Conservation (phyloP, 305 asterid genomes). For the Fraxinus dipetala region DNA sequence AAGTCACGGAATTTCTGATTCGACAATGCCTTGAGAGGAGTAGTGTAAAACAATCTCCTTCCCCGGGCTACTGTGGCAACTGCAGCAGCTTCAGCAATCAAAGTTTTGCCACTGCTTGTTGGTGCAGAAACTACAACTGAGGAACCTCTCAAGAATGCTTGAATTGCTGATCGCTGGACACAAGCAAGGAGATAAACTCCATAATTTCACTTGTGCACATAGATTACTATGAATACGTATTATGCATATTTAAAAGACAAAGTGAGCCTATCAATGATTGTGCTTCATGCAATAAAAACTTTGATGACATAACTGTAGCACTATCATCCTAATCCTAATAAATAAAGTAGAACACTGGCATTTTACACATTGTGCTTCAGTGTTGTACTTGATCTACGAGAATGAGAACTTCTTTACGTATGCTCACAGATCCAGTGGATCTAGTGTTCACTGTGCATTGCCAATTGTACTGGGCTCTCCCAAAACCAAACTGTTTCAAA, state of each 20-base stretch:
- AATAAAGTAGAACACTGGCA: neutral
- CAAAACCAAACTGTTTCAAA: neutral
- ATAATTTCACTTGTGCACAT: neutral
- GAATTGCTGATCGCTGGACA: slow-evolving; percentile 64
- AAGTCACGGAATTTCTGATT: slow-evolving; percentile 98
- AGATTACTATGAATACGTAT: neutral
- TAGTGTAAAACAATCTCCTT: slow-evolving; percentile 86
- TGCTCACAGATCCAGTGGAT: neutral
- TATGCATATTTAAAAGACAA: slow-evolving; percentile 2
- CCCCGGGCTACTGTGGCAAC: slow-evolving; percentile 88
- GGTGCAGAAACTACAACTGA: slow-evolving; percentile 99
- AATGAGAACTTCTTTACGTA: neutral
- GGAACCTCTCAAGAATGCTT: slow-evolving; percentile 89
- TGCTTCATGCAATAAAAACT: neutral
- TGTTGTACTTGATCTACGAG: neutral
- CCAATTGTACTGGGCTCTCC: neutral
- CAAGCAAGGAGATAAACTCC: neutral
- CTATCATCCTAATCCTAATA: slow-evolving; percentile 12
- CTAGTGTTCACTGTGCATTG: neutral
- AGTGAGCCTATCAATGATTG: neutral
- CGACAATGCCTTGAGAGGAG: slow-evolving; percentile 95
- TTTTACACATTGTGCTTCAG: neutral
- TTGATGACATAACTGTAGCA: neutral
- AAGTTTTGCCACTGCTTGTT: slow-evolving; percentile 98
- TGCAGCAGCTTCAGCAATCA: slow-evolving; percentile 98